A percentile compares a stretch with the other conserved stretches of the same genome.
These are phyloP conservation scores for Gaeumannomyces sp. DNA, from an alignment of 2,329 filamentous ascomycete genomes.

Conservation along the genomic window DNA sequence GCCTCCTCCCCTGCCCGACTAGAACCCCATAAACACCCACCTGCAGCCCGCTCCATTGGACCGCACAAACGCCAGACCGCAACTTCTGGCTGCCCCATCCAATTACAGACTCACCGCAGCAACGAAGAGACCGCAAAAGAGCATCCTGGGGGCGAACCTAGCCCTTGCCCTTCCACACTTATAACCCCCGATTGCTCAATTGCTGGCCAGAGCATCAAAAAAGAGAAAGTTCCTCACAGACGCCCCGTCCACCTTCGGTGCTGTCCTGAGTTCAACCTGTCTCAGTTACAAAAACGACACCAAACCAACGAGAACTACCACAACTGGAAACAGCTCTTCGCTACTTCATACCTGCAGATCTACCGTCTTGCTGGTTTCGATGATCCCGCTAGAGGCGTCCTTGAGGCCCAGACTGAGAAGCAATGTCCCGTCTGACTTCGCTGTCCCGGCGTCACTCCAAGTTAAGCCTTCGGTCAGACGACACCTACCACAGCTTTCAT, in stretches of 20 bases:
- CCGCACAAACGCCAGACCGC: constrained; percentile 8
- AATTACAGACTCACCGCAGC: constrained; percentile 7
- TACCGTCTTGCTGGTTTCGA: constrained; percentile 5
- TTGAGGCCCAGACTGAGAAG: constrained; percentile 1
- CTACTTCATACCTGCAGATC: not conserved
- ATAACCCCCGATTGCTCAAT: not conserved
- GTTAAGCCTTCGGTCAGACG: constrained; percentile 30
- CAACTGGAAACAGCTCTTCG: not conserved
- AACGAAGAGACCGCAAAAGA: constrained; percentile 1
- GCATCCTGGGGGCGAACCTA: not conserved
- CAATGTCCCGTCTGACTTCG: constrained; percentile 12
- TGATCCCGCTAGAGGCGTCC: constrained; percentile 5
- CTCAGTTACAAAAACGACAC: constrained; percentile 1
- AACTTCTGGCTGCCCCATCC: constrained; percentile 7
- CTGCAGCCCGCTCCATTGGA: constrained; percentile 5
- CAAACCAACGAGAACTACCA: not conserved
- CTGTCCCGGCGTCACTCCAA: constrained; percentile 11
- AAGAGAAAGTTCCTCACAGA: not conserved
- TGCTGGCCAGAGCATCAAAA: not conserved
- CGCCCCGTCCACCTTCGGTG: not conserved
- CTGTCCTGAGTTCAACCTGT: constrained; percentile 1
- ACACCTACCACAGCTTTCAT: constrained; percentile 49
- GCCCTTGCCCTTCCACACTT: not conserved
- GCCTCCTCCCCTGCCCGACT: not conserved
- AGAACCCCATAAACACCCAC: constrained; percentile 8